phyloP scores from a whole-genome alignment of 495 filamentous ascomycete genomes.

The Monascus purpureus region DNA sequence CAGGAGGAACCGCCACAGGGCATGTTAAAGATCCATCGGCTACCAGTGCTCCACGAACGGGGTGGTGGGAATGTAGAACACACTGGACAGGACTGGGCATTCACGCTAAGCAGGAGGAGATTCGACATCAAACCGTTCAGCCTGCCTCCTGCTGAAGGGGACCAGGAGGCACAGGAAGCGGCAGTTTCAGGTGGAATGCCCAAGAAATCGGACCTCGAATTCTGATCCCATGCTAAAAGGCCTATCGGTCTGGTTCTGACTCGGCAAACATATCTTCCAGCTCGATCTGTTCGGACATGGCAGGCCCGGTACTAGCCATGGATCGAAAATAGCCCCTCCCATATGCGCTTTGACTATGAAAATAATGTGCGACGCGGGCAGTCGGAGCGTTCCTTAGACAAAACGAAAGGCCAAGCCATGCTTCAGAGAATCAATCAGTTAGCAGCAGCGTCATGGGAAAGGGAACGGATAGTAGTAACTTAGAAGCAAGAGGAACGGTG shows the following conservation, averaged over 20 bases:
- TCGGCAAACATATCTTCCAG: constrained; percentile 45
- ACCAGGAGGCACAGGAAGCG: constrained; percentile 52
- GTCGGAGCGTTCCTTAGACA: constrained; percentile 45
- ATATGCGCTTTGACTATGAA: no score
- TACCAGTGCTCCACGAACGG: constrained; percentile 78
- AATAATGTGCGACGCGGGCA: no score
- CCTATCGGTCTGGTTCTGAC: constrained; percentile 13
- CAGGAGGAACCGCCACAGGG: constrained; percentile 73
- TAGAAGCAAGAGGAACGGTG: constrained; percentile 32
- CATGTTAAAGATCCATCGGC: constrained; percentile 62
- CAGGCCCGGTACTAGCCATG: constrained; percentile 37
- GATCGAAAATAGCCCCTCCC: constrained; percentile 40
- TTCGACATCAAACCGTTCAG: constrained; percentile 82
- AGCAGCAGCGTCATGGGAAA: constrained; percentile 4
- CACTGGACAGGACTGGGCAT: constrained; percentile 74
- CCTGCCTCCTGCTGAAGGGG: constrained; percentile 76
- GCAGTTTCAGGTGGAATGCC: constrained; percentile 32
- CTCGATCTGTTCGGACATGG: constrained; percentile 51
- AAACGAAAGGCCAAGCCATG: constrained; percentile 43
- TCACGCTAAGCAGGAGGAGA: constrained; percentile 69
- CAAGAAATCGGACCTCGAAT: constrained; percentile 59
- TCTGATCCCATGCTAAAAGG: constrained; percentile 33
- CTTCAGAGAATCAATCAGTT: constrained; percentile 22
- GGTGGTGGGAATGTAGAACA: constrained; percentile 61
- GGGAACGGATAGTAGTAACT: constrained; percentile 27